Base-by-base conservation (phyloP, 2,329 filamentous ascomycete genomes). In the Paraconiothyrium sp. region DNA sequence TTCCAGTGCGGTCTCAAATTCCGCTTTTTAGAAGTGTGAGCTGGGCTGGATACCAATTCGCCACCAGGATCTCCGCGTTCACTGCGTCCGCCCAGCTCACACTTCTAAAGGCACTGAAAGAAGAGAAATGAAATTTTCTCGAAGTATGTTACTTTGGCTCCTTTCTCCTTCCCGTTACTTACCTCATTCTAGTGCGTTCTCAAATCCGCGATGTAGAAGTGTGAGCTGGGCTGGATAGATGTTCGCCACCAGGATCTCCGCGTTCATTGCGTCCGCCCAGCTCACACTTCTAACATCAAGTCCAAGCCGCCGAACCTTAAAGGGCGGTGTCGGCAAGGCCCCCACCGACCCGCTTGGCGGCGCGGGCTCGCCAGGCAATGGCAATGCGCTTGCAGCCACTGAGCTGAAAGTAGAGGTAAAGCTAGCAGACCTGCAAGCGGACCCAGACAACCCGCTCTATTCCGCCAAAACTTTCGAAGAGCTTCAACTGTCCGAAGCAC, bases 391-490 rank as follows among this genome's bases (percentile, higher is more conserved):
- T 11, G 80, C 87, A 27, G 92, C 97, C 78, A 89, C 89, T 4
- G 89, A 91, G 61, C 96, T 91, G 80, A 91, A 95, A 68, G 94
- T 99, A 68, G 91, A 97, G 74, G 92, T 99, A 71, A 95, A 94
- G 79, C 87, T 98, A 61, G 94, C 90, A 72, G 93, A 97, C 75
- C 85, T 97, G 57, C 93, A 97, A 80, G 88, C 89, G 34, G 92
- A 97, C 75, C 89, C 91, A 11, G 90, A 92, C 73, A 94, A 93
- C 75, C 94, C 94, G 11, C 87, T 98, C 27, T 95, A 89, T 78
- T 97, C 94, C 4, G 90, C 90, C 54, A 90, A 90, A 69, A 88
- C 86, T 1, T 99, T 97, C 77, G 88, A 95, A 68, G 89, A 97
- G 66, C 87, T 98, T 59, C 89, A 92, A 69, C 85, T 99, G 91